phyloP scores from a whole-genome alignment of 805 yeast species.

The Lipomyces kockii region DNA sequence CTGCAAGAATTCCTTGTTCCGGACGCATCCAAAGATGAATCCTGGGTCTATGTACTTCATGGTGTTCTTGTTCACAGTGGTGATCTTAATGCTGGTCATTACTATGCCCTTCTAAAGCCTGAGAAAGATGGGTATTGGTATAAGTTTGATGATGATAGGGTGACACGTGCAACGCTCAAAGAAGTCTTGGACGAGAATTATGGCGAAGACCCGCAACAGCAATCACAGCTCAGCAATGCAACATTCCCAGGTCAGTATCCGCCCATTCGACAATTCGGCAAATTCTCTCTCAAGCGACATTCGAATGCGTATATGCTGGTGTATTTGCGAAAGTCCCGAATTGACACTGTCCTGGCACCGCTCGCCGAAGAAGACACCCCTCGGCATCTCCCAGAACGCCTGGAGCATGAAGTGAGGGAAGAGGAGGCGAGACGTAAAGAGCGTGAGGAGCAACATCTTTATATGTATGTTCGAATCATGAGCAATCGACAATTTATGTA shows the following conservation, averaged over 20 bases:
- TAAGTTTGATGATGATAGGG: constrained; percentile 94
- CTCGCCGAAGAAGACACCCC: constrained; percentile 65
- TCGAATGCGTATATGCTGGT: constrained; percentile 98
- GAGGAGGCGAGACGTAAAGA: constrained; percentile 60
- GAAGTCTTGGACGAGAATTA: constrained; percentile 92
- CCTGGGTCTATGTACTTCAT: constrained; percentile 82
- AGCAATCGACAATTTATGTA: constrained; percentile 58
- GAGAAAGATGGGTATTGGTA: constrained; percentile 73
- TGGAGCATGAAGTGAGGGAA: constrained; percentile 66
- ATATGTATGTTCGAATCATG: constrained; percentile 61
- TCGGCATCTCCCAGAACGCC: constrained; percentile 62
- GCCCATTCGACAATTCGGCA: constrained; percentile 53
- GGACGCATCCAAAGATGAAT: constrained; percentile 53
- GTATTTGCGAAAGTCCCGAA: constrained; percentile 70
- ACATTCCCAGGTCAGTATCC: constrained; percentile 27
- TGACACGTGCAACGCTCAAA: constrained; percentile 78
- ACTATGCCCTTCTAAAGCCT: constrained; percentile 92
- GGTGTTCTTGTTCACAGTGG: constrained; percentile 97
- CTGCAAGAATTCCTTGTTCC: constrained; percentile 77
- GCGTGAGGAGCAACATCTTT: constrained; percentile 72
- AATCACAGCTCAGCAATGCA: constrained; percentile 10
- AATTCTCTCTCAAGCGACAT: constrained; percentile 65
- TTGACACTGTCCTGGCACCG: constrained; percentile 63
- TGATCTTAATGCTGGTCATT: constrained; percentile 94
- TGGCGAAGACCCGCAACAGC: constrained; percentile 66